Base-by-base conservation (phyloP, 2,329 filamentous ascomycete species). In the Monosporascus ibericus region DNA sequence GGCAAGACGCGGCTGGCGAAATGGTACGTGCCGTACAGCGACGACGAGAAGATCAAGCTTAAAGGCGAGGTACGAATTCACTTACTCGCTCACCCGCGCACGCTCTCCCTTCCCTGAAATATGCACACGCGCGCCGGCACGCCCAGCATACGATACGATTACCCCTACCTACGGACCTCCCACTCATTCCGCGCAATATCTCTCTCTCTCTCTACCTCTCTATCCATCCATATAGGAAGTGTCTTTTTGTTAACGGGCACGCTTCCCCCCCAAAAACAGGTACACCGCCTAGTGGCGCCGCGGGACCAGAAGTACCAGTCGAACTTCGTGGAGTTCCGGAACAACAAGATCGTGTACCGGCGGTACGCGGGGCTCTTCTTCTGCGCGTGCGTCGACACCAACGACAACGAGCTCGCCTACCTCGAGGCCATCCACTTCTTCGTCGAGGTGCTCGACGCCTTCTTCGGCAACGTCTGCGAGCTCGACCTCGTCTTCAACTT, bases 291-390 rank as follows among this genome's bases (percentile, higher is more conserved):
- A 62, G 92, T 99, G 56, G 94, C 94, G 0, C 94, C 94, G 6
- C 89, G 94, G 68, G 94, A 99, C 74, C 94, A 99, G 70, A 99
- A 99, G 70, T 96, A 99, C 78, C 94, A 99, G 72, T 96, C 91
- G 75, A 99, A 99, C 77, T 99, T 99, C 67, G 94, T 99, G 79
- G 94, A 99, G 75, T 87, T 88, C 76, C 88, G 90, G 60, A 89
- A 91, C 74, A 91, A 92, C 69, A 97, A 96, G 77, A 88, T 99
- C 64, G 90, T 99, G 50, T 99, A 99, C 77, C 87, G 95, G 44
- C 88, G 94, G 57, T 99, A 99, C 74, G 94, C 94, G 0, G 94
- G 94, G 0, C 84, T 99, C 54, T 99, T 99, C 82, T 99, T 99
- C 78, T 99, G 94, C 78, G 95, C 92, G 50, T 97, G 94, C 73